These are phyloP conservation scores for Ensete glaucum DNA, from an alignment of 176 grass and related monocot genomes.

Conservation along the genomic window DNA sequence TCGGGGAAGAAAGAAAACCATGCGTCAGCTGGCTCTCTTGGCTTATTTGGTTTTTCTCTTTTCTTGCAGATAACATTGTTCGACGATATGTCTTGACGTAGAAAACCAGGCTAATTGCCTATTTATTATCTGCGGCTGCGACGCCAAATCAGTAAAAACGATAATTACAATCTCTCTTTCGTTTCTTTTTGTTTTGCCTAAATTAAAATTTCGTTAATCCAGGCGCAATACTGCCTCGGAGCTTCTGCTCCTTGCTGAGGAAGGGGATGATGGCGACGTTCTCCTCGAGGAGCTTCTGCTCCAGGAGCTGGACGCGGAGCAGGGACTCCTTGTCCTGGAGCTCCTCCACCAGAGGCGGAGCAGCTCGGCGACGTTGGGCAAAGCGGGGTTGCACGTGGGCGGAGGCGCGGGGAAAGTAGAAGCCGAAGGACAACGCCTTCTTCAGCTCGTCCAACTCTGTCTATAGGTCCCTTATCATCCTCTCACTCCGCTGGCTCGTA, in stretches of 20 bases:
- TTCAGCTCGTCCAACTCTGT: slow-evolving; percentile 48
- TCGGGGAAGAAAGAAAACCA: no score
- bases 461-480: slow-evolving; percentile 46
- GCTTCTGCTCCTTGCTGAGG: slow-evolving; percentile 42
- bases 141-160: no score
- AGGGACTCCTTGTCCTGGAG: slow-evolving; percentile 88
- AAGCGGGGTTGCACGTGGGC: slow-evolving; percentile 57
- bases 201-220: no score
- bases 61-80: no score
- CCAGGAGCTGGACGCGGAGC: slow-evolving; percentile 65
- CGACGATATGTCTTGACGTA: no score
- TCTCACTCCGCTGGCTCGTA: slow-evolving; percentile 32
- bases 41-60: no score
- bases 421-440: slow-evolving; percentile 49
- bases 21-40: no score
- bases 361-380: slow-evolving; percentile 62
- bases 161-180: no score
- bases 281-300: slow-evolving; percentile 87
- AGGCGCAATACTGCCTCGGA: no score
- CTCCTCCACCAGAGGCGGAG: slow-evolving; percentile 63
- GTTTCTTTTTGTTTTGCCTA: no score
- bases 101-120: no score
- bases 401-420: slow-evolving; percentile 70
- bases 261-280: slow-evolving; percentile 76
- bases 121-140: no score